These are phyloP conservation scores for Eucalyptus polyanthemos DNA, from an alignment of 345 rosid genomes.

Conservation along the genomic window DNA sequence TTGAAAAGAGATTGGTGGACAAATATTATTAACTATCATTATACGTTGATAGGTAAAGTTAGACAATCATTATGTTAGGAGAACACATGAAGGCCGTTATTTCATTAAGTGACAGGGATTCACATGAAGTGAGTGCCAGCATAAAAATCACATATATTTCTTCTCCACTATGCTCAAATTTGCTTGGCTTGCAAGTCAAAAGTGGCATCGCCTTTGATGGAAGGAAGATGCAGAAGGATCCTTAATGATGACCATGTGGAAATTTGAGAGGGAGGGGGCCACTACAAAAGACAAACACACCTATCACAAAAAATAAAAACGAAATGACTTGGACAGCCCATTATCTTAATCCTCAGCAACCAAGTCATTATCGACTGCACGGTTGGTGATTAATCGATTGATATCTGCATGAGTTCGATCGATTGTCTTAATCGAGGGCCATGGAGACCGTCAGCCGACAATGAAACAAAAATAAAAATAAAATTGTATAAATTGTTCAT, in stretches of 20 bases:
- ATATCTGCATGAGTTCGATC: not conserved
- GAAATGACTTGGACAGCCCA: not conserved
- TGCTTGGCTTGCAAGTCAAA: not conserved
- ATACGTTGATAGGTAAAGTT: not conserved
- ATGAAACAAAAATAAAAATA: not conserved
- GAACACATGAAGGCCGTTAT: not conserved
- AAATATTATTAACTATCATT: not conserved
- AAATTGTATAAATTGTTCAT: not conserved
- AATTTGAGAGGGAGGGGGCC: not conserved
- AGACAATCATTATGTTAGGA: not conserved
- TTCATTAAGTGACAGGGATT: not conserved
- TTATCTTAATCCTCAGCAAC: not conserved
- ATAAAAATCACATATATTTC: not conserved
- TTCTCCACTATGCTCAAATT: not conserved
- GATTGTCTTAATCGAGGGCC: not conserved
- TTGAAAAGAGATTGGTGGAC: not conserved
- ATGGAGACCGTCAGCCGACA: accelerated
- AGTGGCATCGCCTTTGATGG: not conserved
- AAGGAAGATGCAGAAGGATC: not conserved
- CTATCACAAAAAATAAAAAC: not conserved
- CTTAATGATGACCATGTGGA: not conserved
- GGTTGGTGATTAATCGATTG: not conserved
- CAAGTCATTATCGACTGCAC: not conserved
- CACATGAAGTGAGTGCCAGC: not conserved
- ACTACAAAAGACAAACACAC: not conserved